Evolutionary conservation across 169 alveolate species (phyloP), one percentile per base, ranked within the genome.

Genomic region (Perkinsus olseni): DNA sequence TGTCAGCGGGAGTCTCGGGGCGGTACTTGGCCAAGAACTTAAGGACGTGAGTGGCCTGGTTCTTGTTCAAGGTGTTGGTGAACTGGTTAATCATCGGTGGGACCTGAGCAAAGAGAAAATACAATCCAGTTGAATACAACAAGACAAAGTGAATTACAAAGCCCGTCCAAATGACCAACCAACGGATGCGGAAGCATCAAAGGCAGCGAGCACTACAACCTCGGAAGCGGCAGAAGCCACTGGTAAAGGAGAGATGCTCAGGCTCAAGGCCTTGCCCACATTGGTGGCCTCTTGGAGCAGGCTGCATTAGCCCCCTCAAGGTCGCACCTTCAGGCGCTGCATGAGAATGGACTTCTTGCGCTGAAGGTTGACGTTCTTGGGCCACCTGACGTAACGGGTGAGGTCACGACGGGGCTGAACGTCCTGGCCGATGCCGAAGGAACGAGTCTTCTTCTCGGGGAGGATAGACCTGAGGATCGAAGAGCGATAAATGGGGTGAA

Each of bases 61-160:
- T 97, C 97, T 98, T 98, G 96, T 99, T 99, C 62, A 98, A 95
- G 91, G 99, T 98, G 96, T 97, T 96, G 96, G 96, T 97, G 98
- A 99, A 99, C 97, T 99, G 99, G 96, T 98, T 98, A 96, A 99
- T 97, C 51, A 99, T 97, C 37, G 99, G 99, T 39, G 99, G 99
- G 74, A 99, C 74, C 48, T 38, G 37, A 38, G 20, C 0, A 6
- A 34, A 20, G 13, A 28, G 0, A 11, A 34, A 40, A 40, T 40
- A 40, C 3, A 21, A 39, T 39, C 0, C 21, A 91, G 10, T 90
- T 8, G 13, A 20, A 6, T 91, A 28, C 40, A 11, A 28, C 3
- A 37, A 31, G 38, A 40, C 36, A 21, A 3, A 4, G 36, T 24
- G 34, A 40, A 62, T 62, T 62, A 62, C 82, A 62, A 62, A 62